phyloP scores from a whole-genome alignment of 176 grass and related monocot species.

The Oryza officinalis region DNA sequence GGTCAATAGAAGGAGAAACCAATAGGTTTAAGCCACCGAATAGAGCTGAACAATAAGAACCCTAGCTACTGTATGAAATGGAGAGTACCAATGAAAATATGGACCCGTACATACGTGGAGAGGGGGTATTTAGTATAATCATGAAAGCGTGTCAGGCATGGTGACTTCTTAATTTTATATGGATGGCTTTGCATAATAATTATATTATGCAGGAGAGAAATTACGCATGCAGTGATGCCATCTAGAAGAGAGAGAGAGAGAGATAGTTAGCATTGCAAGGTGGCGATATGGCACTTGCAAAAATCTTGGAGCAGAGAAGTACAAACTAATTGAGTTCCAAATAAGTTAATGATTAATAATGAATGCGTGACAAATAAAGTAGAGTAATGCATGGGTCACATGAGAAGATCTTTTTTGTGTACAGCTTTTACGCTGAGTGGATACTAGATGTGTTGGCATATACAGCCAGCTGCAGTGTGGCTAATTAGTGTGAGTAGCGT shows the following conservation, averaged over 20 bases:
- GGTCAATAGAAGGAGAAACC: background rate
- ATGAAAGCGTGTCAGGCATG: conserved; percentile 38
- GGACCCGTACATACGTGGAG: background rate
- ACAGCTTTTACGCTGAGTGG: background rate
- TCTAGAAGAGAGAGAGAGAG: background rate
- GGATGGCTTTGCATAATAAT: background rate
- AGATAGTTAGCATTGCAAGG: background rate
- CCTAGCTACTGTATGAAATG: background rate
- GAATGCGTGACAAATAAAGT: background rate
- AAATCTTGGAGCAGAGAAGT: background rate
- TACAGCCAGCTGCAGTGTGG: no score
- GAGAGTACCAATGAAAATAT: background rate
- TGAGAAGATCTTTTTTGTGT: background rate
- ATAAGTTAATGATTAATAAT: background rate
- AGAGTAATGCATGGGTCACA: background rate
- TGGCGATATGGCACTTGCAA: background rate
- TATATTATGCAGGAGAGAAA: background rate
- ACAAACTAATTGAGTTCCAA: background rate
- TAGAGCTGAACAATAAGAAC: background rate
- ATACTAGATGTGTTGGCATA: background rate
- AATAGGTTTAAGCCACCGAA: conserved; percentile 5
- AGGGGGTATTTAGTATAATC: background rate
- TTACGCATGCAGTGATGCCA: conserved; percentile 55
- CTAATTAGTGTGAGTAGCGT: no score
- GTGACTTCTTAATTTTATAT: background rate